Evolutionary conservation across 306 rosid genomes (phyloP).

Genomic region (Corylus avellana): DNA sequence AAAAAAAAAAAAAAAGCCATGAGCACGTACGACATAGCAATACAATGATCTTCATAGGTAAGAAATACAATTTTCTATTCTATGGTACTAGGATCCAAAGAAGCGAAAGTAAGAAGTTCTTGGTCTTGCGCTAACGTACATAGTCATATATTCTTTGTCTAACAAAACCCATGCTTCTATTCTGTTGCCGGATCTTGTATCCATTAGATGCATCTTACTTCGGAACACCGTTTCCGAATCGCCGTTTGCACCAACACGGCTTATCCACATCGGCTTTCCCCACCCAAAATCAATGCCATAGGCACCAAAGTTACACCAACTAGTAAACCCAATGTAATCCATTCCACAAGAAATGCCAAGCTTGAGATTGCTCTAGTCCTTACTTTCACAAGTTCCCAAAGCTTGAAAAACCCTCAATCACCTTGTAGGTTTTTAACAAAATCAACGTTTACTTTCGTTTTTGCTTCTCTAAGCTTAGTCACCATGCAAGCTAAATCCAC

Average conservation of each 20-base stretch:
- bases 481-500: background rate
- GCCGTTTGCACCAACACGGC: background rate
- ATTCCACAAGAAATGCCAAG: background rate
- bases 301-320: conserved; percentile 7
- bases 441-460: background rate
- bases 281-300: background rate
- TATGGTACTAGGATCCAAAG: conserved; percentile 20
- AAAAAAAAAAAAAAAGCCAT: too few relatives aligned
- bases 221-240: background rate
- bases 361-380: background rate
- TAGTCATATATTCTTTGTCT: background rate
- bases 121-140: background rate
- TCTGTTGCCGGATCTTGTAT: background rate
- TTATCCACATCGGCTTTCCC: background rate
- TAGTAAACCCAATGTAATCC: conserved; percentile 14
- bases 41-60: too few relatives aligned
- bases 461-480: conserved; percentile 4
- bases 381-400: background rate
- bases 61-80: background rate
- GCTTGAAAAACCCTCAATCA: background rate
- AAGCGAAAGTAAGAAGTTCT: conserved; percentile 21
- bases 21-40: background rate
- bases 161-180: conserved; percentile 21
- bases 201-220: background rate
- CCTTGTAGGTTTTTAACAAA: background rate